Conservation (phyloP, 2,329 filamentous ascomycete genomes). For the Penicillium sp. region DNA sequence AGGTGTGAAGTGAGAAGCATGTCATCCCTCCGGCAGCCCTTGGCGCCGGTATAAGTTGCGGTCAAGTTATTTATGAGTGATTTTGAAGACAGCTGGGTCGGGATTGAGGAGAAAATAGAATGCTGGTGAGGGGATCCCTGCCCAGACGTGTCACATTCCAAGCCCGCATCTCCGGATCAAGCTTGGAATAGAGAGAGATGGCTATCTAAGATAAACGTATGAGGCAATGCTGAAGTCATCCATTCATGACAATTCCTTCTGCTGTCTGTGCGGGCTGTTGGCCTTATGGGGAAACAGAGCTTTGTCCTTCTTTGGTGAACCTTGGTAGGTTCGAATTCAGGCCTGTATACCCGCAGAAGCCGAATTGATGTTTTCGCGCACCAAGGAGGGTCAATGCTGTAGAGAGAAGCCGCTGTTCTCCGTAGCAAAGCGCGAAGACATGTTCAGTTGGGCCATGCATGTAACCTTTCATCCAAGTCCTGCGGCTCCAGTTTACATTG, state of each 20-base stretch:
- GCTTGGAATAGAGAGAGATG: neutral
- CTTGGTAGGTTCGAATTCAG: neutral
- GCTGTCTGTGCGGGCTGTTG: neutral
- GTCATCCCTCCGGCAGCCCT: neutral
- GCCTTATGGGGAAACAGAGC: neutral
- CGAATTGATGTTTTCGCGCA: neutral
- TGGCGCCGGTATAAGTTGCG: neutral
- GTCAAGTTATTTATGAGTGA: neutral
- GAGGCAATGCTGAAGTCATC: conserved; percentile 9
- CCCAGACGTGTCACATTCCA: conserved; percentile 5
- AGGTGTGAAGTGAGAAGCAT: neutral
- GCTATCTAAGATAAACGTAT: conserved; percentile 1
- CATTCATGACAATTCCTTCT: neutral
- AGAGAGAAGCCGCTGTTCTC: neutral
- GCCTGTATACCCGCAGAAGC: neutral
- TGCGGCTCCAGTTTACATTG: neutral
- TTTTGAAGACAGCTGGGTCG: neutral
- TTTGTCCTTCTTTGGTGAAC: neutral
- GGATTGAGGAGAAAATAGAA: neutral
- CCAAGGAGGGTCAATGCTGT: neutral
- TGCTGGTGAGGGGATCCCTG: neutral
- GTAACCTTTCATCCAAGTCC: neutral
- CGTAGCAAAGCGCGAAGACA: neutral
- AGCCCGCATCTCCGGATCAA: neutral
- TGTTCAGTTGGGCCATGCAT: neutral